Conservation (phyloP, 805 yeast genomes). For the Dipodascus albidus region DNA sequence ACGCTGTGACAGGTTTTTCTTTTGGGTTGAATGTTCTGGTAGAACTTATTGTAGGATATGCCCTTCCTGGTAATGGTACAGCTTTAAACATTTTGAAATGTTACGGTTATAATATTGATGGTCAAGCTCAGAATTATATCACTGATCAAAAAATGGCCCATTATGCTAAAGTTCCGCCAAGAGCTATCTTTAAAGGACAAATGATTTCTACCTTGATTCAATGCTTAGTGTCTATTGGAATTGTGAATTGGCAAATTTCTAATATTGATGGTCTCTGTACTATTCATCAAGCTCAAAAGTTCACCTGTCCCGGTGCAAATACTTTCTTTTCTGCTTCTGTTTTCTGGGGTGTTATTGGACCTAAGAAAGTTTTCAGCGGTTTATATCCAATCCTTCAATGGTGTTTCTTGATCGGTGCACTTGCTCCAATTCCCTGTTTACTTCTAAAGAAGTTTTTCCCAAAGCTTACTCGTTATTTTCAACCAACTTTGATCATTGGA, state of each 20-base stretch:
- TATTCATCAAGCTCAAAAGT: slow-evolving; percentile 22
- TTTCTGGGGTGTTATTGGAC: slow-evolving; percentile 35
- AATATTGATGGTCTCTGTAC: slow-evolving; percentile 22
- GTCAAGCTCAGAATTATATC: slow-evolving; percentile 52
- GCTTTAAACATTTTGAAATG: slow-evolving; percentile 43
- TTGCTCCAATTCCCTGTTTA: slow-evolving; percentile 23
- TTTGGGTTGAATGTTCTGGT: slow-evolving; percentile 53
- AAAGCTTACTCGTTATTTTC: slow-evolving; percentile 22
- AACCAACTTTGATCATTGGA: slow-evolving; percentile 35
- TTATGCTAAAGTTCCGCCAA: slow-evolving; percentile 32
- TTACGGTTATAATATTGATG: slow-evolving; percentile 33
- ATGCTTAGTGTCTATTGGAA: slow-evolving; percentile 22
- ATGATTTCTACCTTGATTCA: slow-evolving; percentile 32
- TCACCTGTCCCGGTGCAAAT: slow-evolving; percentile 27
- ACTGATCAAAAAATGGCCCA: slow-evolving; percentile 42
- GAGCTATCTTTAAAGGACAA: slow-evolving; percentile 30
- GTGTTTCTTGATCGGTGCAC: slow-evolving; percentile 34
- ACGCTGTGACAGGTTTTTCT: slow-evolving; percentile 46
- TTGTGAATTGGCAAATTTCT: slow-evolving; percentile 24
- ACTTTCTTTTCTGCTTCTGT: slow-evolving; percentile 39
- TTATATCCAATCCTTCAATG: slow-evolving; percentile 35
- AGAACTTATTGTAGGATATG: slow-evolving; percentile 54
- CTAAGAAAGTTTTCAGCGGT: slow-evolving; percentile 34
- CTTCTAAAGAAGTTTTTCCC: slow-evolving; percentile 12
- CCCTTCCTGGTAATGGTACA: slow-evolving; percentile 48